A percentile compares a stretch with the other conserved stretches of the same genome.
These are phyloP conservation scores for Thielaviopsis musarum DNA, from an alignment of 2,329 filamentous ascomycete species.

Conservation along the genomic window DNA sequence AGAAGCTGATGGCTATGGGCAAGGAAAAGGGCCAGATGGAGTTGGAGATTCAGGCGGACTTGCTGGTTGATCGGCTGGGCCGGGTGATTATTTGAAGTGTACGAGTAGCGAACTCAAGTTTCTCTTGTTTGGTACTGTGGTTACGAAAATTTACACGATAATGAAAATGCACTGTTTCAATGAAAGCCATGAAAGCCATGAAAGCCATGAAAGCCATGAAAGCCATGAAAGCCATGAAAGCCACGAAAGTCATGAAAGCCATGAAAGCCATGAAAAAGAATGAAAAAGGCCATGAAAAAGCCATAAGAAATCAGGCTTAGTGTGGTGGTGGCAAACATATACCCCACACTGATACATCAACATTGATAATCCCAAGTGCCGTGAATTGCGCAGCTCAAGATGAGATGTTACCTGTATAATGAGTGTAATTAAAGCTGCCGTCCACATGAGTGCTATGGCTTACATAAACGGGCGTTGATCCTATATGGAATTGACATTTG, in stretches of 20 bases:
- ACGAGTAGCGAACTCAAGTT: not conserved
- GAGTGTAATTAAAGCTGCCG: too few species aligned
- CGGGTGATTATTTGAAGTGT: conserved; percentile 18
- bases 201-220: not conserved
- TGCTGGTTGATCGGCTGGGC: conserved; percentile 26
- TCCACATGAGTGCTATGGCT: not conserved
- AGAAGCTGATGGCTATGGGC: conserved; percentile 19
- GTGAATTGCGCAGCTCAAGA: too few species aligned
- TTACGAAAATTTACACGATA: not conserved
- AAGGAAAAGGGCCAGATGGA: conserved; percentile 19
- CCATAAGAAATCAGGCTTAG: not conserved
- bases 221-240: not conserved
- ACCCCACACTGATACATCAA: not conserved
- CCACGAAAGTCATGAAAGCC: not conserved
- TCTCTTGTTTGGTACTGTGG: not conserved
- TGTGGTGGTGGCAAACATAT: not conserved
- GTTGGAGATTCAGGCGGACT: conserved; percentile 23
- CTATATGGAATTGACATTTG: not conserved
- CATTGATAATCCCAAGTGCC: too few species aligned
- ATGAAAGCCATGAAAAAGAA: too few species aligned
- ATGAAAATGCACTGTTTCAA: not conserved
- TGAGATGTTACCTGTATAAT: not conserved
- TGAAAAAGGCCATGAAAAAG: too few species aligned
- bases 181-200: too few species aligned
- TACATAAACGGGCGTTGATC: not conserved